Conservation (phyloP, 2,329 filamentous ascomycete genomes). For the Alternaria sp. region DNA sequence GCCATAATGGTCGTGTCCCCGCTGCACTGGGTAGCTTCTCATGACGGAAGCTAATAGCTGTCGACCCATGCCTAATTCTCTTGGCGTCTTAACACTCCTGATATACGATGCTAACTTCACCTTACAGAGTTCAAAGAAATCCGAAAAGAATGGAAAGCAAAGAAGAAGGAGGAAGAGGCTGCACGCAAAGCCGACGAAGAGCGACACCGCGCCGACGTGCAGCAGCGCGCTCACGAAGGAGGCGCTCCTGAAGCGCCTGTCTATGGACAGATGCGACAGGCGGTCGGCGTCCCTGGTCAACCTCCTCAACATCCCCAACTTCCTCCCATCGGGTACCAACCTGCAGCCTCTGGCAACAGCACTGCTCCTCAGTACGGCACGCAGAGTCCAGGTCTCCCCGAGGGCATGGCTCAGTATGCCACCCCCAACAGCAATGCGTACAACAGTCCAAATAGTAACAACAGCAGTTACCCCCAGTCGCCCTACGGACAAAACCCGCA, state of each 20-base stretch:
- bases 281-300: conserved; percentile 53
- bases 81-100: conserved; percentile 38
- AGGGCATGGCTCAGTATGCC: conserved; percentile 58
- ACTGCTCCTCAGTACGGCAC: conserved; percentile 55
- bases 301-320: conserved; percentile 56
- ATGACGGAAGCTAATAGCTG: conserved; percentile 53
- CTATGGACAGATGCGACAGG: conserved; percentile 54
- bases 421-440: conserved; percentile 52
- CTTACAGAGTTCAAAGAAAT: conserved; percentile 95
- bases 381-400: conserved; percentile 54
- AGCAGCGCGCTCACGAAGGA: conserved; percentile 58
- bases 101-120: conserved; percentile 47
- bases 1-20: conserved; percentile 60
- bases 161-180: conserved; percentile 98
- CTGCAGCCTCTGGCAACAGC: conserved; percentile 51
- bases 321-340: conserved; percentile 60
- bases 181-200: conserved; percentile 90
- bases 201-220: conserved; percentile 71
- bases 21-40: conserved; percentile 54
- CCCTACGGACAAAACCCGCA: conserved; percentile 57
- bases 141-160: conserved; percentile 97
- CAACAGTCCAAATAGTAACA: conserved; percentile 51
- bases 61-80: conserved; percentile 47
- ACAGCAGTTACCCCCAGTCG: conserved; percentile 58
- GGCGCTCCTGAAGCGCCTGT: conserved; percentile 54